Evolutionary conservation across 176 grass and related monocot species (phyloP), one percentile per base, ranked within the genome.

Genomic region (Cymbopogon citratus): DNA sequence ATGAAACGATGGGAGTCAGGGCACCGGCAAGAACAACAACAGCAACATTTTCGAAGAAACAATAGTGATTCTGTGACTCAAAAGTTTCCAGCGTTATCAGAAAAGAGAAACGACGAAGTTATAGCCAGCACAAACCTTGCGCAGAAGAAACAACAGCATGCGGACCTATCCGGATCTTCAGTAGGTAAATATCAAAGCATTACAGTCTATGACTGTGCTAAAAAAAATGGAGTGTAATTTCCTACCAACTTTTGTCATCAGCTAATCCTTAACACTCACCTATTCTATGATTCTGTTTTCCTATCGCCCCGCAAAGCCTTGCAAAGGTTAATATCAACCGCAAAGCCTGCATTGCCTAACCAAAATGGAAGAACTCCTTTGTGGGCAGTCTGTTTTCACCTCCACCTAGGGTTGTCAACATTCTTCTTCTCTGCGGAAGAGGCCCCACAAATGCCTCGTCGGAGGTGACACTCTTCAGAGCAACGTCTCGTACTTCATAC

Each of bases 311-410:
- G 27, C 76, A 27, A 45, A 83, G 89, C 70, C 96, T 95, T 23
- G 89, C 92, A 62, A 98, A 95, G 48, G 96, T 93, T 61, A 98
- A 80, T 93, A 98, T 28, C 96, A n/a, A n/a, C n/a, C n/a, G n/a
- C 92, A 40, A 90, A 26, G 90, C 73, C 85, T 84, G 68, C 82
- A 88, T 14, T 90, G 96, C 71, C 91, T 95, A 84, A 77, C 92
- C 85, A 88, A 86, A 71, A 98, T 45, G 46, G 56, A 81, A 19
- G 87, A 28, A 71, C 8, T 87, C 29, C 51, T 74, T 25, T 86
- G 79, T 26, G 8, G 19, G 41, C n/a, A 80, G 23, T 57, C 88
- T 2, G 78, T n/a, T 11, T 73, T 88, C n/a, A n/a, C n/a, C n/a
- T 77, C 54, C 28, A 34, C 81, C 82, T 34, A 19, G 67, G 44